These are phyloP conservation scores for Begonia fuchsioides DNA, from an alignment of 306 rosid species.

Conservation along the genomic window DNA sequence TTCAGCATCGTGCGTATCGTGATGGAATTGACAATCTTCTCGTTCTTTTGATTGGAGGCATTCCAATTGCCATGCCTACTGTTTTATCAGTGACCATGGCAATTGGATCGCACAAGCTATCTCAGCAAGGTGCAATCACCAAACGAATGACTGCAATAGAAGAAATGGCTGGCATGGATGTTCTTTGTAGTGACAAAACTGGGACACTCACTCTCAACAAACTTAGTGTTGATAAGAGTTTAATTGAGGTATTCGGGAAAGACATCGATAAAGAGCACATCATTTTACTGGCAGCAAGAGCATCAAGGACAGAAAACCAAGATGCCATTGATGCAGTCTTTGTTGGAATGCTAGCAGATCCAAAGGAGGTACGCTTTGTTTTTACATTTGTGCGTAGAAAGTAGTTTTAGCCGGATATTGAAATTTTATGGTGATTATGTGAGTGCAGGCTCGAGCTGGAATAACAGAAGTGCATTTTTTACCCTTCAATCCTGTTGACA, in stretches of 20 bases:
- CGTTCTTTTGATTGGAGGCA: constrained; percentile 97
- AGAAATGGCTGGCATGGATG: constrained; percentile 99
- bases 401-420: neutral
- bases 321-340: constrained; percentile 96
- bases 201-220: constrained; percentile 97
- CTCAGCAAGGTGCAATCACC: constrained; percentile 97
- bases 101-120: constrained; percentile 91
- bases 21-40: constrained; percentile 88
- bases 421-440: neutral
- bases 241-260: constrained; percentile 73
- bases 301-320: constrained; percentile 90
- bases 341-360: constrained; percentile 98
- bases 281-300: constrained; percentile 78
- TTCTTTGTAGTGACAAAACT: constrained; percentile 96
- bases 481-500: constrained; percentile 93
- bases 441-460: constrained; percentile 77
- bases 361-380: constrained; percentile 59
- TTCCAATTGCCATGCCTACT: constrained; percentile 98
- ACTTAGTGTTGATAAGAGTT: constrained; percentile 70
- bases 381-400: constrained; percentile 1
- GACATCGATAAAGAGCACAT: constrained; percentile 80
- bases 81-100: constrained; percentile 99
- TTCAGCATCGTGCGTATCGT: constrained; percentile 74
- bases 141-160: constrained; percentile 98
- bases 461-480: constrained; percentile 76